Evolutionary conservation across 23 red algal species (phyloP).

Genomic region (Pyropia yezoensis): DNA sequence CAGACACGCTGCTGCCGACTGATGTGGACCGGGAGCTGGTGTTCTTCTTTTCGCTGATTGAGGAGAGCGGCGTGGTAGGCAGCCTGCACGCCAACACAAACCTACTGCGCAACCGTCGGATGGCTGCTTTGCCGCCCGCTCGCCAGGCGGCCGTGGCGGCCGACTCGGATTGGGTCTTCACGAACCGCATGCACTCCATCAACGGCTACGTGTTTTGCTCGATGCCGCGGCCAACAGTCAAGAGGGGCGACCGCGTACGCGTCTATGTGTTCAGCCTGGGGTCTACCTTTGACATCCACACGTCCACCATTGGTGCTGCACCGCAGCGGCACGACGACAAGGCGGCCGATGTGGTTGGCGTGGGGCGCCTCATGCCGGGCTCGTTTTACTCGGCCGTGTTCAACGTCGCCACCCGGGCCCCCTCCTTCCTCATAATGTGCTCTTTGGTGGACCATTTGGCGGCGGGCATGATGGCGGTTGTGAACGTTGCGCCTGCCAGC

Average conservation of each 20-base stretch:
- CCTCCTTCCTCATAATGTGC: constrained; percentile 7
- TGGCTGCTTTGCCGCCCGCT: neutral
- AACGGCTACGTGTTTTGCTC: constrained; percentile 28
- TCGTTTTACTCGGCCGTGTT: constrained; percentile 24
- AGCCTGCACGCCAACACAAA: constrained; percentile 18
- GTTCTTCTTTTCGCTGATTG: constrained; percentile 17
- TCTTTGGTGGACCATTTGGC: constrained; percentile 15
- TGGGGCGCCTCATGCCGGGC: constrained; percentile 6
- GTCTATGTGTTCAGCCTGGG: constrained; percentile 26
- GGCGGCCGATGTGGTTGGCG: neutral
- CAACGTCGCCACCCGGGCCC: neutral
- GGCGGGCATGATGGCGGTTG: constrained; percentile 18
- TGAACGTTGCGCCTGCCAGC: neutral
- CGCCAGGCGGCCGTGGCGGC: constrained; percentile 1
- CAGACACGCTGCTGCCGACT: constrained; percentile 17
- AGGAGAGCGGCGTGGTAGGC: constrained; percentile 1
- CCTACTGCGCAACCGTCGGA: constrained; percentile 2
- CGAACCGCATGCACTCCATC: constrained; percentile 34
- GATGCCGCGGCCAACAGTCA: constrained; percentile 3
- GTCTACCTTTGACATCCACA: constrained; percentile 20
- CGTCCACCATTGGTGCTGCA: constrained; percentile 11
- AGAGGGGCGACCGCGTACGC: constrained; percentile 6
- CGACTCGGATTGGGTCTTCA: constrained; percentile 12
- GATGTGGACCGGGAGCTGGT: constrained; percentile 22
- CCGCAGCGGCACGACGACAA: constrained; percentile 12